A percentile compares a stretch with the other conserved stretches of the same genome.
Conservation (phyloP, 1,139 yeast species). For the Zhuliangozyma blackwelliae region DNA sequence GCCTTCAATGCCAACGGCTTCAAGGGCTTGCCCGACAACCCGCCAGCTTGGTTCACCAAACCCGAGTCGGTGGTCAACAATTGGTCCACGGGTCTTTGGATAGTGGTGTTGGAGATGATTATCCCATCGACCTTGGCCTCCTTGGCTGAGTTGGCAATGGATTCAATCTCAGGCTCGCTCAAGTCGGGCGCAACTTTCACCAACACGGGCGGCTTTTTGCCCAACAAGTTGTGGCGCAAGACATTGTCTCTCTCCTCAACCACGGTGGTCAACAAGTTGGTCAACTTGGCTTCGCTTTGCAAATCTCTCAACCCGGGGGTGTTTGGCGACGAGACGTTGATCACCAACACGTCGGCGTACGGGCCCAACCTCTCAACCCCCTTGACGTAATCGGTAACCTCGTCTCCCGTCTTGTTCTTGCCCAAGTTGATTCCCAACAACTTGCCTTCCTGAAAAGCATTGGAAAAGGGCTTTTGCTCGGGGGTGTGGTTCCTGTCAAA, state of each 20-base stretch:
- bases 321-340: constrained; percentile 94
- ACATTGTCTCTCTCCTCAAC: constrained; percentile 51
- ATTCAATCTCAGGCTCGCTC: constrained; percentile 71
- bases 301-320: constrained; percentile 91
- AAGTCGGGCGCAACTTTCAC: constrained; percentile 95
- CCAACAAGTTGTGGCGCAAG: constrained; percentile 35
- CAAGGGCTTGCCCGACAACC: constrained; percentile 88
- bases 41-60: constrained; percentile 65
- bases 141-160: constrained; percentile 80
- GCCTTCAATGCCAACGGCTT: constrained; percentile 77
- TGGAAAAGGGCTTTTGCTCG: constrained; percentile 31
- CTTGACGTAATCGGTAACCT: constrained; percentile 73
- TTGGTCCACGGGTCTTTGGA: constrained; percentile 60
- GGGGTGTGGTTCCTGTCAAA: constrained; percentile 16
- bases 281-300: constrained; percentile 72
- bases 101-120: constrained; percentile 86
- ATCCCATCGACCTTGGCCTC: constrained; percentile 83
- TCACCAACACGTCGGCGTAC: constrained; percentile 82
- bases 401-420: constrained; percentile 89
- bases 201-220: constrained; percentile 64
- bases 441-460: constrained; percentile 62
- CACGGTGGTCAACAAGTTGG: constrained; percentile 61
- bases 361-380: constrained; percentile 83
- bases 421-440: constrained; percentile 83
- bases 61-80: constrained; percentile 45